Base-by-base conservation (phyloP, 768 basidiomycete genomes). In the Strobilomyces confusus region DNA sequence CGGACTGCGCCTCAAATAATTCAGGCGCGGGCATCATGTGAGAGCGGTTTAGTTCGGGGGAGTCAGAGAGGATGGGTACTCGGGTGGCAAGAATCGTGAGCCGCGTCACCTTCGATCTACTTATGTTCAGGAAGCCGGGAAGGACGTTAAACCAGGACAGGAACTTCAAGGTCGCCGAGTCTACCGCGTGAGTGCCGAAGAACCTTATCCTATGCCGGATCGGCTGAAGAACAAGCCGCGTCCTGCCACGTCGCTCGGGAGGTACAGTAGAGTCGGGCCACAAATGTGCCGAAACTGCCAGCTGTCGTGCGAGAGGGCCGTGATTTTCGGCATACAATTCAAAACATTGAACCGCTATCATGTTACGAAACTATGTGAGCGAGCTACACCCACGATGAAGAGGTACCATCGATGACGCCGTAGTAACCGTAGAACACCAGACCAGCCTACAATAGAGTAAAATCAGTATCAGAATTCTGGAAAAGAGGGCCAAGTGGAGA, bases 51-150 rank as follows among this genome's bases (percentile, higher is more conserved):
- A 14, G 12, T 17, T 34, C 5, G 33, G 26, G n/a, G 26, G 14
- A 13, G n/a, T 2, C n/a, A 32, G 47, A 15, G 19, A 29, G 19
- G 30, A 19, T 30, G 36, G 36, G 34, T 36, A 32, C 9, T 49
- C 25, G 42, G 52, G 37, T n/a, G 45, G 49, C 29, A 32, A 40
- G 32, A 41, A 38, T 41, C 14, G 30, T 15, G 36, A 36, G 36
- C 48, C 45, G 11, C 8, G 43, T 51, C 57, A 49, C 40, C 33
- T 22, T 55, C 34, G 33, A 44, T 51, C 48, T 56, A 54, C 59
- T 61, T 64, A 63, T 44, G 43, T 44, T 14, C 49, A 33, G 50
- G 51, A 55, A 58, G 32, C 42, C 41, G 29, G 34, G 23, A 51
- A 30, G 41, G 30, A 46, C 32, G 25, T 56, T 57, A 36, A 44